phyloP scores from a whole-genome alignment of 495 filamentous ascomycete species.

The Rhypophila decipiens region DNA sequence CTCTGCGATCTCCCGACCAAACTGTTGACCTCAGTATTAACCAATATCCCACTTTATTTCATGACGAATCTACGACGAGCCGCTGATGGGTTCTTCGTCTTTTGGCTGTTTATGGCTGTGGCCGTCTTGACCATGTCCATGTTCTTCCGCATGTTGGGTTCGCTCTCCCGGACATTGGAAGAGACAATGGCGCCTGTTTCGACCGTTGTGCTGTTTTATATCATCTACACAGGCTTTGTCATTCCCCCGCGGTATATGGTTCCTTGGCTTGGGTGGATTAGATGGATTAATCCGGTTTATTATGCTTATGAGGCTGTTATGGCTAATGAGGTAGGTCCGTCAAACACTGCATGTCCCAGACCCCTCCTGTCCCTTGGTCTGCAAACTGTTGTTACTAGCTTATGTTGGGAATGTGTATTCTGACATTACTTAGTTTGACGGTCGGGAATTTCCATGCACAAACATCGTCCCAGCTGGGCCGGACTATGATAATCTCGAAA shows the following conservation, averaged over 20 bases:
- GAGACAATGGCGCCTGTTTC: slow-evolving; percentile 65
- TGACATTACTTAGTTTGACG: too few relatives aligned
- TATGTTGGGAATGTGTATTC: too few relatives aligned
- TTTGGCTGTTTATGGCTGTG: slow-evolving; percentile 47
- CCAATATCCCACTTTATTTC: slow-evolving; percentile 51
- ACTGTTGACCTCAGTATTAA: slow-evolving; percentile 36
- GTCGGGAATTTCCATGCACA: slow-evolving; percentile 1
- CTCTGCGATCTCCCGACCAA: slow-evolving; percentile 51
- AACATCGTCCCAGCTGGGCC: not conserved
- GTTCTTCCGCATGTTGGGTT: slow-evolving; percentile 65
- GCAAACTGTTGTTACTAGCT: too few relatives aligned
- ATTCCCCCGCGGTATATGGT: slow-evolving; percentile 66
- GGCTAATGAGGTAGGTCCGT: slow-evolving; percentile 51
- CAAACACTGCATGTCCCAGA: not conserved
- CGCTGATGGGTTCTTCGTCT: slow-evolving; percentile 54
- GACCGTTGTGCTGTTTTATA: slow-evolving; percentile 58
- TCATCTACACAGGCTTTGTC: slow-evolving; percentile 75
- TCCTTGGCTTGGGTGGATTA: slow-evolving; percentile 73
- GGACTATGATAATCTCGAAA: not conserved
- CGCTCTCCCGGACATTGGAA: slow-evolving; percentile 56
- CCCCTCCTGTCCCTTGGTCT: not conserved
- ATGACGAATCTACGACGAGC: slow-evolving; percentile 44
- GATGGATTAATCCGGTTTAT: slow-evolving; percentile 69
- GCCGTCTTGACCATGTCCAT: slow-evolving; percentile 47
- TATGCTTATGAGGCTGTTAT: slow-evolving; percentile 68